These are phyloP conservation scores for Pouteria campechiana DNA, from an alignment of 179 eudicot genomes.

Conservation along the genomic window DNA sequence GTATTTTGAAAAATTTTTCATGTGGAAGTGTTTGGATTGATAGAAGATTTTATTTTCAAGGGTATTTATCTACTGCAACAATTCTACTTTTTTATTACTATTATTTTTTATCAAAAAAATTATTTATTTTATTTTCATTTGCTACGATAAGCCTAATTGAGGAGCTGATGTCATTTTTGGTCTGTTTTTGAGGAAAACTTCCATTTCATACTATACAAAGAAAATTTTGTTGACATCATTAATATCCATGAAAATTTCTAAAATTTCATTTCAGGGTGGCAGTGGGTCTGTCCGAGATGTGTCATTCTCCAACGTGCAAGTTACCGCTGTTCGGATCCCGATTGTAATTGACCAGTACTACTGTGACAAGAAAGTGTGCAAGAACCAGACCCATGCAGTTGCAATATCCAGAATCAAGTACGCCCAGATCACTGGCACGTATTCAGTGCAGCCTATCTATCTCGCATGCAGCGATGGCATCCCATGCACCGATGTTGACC, in stretches of 20 bases:
- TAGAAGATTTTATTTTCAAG: background rate
- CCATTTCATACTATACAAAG: too few species aligned
- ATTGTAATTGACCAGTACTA: conserved; percentile 63
- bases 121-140: too few species aligned
- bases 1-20: too few species aligned
- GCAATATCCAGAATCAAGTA: conserved; percentile 42
- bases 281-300: conserved; percentile 55
- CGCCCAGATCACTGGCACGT: conserved; percentile 46
- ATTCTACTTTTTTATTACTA: background rate
- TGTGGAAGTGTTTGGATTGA: too few species aligned
- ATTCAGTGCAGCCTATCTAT: conserved; percentile 41
- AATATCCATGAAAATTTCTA: background rate
- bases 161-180: too few species aligned
- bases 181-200: too few species aligned
- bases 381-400: conserved; percentile 54
- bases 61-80: background rate
- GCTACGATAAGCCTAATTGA: too few species aligned
- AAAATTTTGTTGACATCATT: background rate
- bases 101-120: background rate
- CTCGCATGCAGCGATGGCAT: conserved; percentile 61
- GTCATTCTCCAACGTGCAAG: conserved; percentile 50
- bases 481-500: conserved; percentile 46
- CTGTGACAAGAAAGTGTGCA: conserved; percentile 51
- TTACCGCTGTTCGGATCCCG: conserved; percentile 52
- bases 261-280: conserved; percentile 46